Conservation (phyloP, 768 basidiomycete genomes). For the Rhodotorula kratochvilovae region DNA sequence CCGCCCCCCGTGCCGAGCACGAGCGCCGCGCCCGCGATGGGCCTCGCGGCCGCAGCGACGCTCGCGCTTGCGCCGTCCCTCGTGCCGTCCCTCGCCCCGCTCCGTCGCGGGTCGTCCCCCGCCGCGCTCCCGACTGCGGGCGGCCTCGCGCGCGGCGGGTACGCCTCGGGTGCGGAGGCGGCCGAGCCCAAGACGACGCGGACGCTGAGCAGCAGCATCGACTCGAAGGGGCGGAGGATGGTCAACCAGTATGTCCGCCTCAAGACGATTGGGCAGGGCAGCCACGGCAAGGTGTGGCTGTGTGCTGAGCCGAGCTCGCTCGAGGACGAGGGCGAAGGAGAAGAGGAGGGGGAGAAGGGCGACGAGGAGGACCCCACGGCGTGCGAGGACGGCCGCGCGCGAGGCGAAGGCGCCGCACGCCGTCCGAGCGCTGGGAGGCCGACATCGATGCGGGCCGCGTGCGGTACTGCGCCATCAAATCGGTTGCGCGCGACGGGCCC, state of each 20-base stretch:
- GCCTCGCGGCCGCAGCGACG: background rate
- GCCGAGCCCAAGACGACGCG: constrained; percentile 35
- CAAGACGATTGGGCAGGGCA: constrained; percentile 73
- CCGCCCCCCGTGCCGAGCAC: background rate
- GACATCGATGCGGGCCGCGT: constrained; percentile 27
- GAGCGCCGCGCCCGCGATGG: background rate
- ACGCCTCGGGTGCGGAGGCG: background rate
- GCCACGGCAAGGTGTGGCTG: constrained; percentile 82
- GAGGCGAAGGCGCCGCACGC: constrained; percentile 7
- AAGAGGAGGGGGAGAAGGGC: constrained; percentile 5
- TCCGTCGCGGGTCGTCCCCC: constrained; percentile 21
- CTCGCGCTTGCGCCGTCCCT: background rate
- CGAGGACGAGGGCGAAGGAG: constrained; percentile 31
- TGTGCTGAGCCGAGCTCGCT: constrained; percentile 55
- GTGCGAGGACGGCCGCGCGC: constrained; percentile 4
- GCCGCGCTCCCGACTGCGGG: constrained; percentile 6
- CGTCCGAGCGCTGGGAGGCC: constrained; percentile 34
- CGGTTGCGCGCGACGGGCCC: constrained; percentile 47
- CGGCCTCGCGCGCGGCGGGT: background rate
- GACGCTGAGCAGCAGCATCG: constrained; percentile 33
- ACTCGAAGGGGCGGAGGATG: constrained; percentile 46
- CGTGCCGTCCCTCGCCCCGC: background rate
- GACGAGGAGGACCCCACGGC: background rate
- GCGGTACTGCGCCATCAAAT: constrained; percentile 50
- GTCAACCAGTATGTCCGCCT: constrained; percentile 83